Evolutionary conservation across 768 basidiomycete species (phyloP).

Genomic region (Rubroboletus satanas): DNA sequence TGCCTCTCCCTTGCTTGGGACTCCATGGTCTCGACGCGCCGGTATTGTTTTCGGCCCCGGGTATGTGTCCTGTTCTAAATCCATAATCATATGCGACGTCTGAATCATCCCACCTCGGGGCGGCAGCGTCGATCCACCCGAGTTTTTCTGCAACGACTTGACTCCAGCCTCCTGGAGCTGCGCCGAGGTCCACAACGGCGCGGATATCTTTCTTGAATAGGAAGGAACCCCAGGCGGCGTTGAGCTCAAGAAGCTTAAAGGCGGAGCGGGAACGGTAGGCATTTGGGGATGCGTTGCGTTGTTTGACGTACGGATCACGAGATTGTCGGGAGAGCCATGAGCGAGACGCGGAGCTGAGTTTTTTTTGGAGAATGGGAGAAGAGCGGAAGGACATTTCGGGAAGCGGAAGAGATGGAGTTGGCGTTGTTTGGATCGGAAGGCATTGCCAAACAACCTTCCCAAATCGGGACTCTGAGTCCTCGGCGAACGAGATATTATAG

Average conservation of each 20-base stretch:
- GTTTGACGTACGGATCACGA: constrained; percentile 67
- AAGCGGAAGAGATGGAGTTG: background rate
- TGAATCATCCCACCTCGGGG: background rate
- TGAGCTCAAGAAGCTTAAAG: constrained; percentile 85
- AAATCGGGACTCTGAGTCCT: background rate
- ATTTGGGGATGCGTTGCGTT: constrained; percentile 41
- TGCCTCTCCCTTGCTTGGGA: constrained; percentile 25
- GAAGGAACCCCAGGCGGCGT: constrained; percentile 52
- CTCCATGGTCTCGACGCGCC: constrained; percentile 19
- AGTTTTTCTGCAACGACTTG: constrained; percentile 71
- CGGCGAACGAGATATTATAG: background rate
- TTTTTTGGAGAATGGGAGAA: constrained; percentile 27
- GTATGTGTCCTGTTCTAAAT: background rate
- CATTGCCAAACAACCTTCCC: constrained; percentile 19
- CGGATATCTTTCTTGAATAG: constrained; percentile 48
- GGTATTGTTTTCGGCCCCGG: background rate
- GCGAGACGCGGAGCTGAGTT: constrained; percentile 41
- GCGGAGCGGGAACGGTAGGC: constrained; percentile 83
- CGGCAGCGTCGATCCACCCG: constrained; percentile 39
- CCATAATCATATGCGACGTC: background rate
- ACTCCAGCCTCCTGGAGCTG: constrained; percentile 93
- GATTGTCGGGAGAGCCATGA: constrained; percentile 69
- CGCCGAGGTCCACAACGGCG: constrained; percentile 82
- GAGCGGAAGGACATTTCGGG: constrained; percentile 36
- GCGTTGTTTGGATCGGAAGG: constrained; percentile 29